A percentile compares a stretch with the other conserved stretches of the same genome.
Evolutionary conservation across 768 basidiomycete genomes (phyloP).

Genomic region (Phlebiopsis gigantea): DNA sequence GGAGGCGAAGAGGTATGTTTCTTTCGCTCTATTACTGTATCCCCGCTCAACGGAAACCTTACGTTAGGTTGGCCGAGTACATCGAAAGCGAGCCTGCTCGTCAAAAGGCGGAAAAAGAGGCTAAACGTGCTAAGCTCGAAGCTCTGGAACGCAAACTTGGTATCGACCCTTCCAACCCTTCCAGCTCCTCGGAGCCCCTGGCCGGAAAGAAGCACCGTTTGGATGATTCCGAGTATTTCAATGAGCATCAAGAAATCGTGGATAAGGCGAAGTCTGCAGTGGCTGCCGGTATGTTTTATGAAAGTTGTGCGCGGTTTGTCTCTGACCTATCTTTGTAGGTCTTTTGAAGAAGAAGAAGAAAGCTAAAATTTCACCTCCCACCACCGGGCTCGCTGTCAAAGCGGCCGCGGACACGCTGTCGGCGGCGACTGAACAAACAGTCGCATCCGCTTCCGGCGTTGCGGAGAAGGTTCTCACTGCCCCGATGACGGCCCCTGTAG

Average conservation of each 20-base stretch:
- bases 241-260: conserved; percentile 86
- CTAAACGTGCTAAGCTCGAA: conserved; percentile 78
- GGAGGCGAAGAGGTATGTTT: conserved; percentile 86
- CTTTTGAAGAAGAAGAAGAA: conserved; percentile 77
- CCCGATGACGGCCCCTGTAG: conserved; percentile 15
- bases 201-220: conserved; percentile 83
- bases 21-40: background rate
- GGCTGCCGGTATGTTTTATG: conserved; percentile 53
- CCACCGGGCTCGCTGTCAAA: background rate
- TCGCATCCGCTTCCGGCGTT: conserved; percentile 12
- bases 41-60: background rate
- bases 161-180: conserved; percentile 37
- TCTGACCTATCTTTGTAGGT: conserved; percentile 36
- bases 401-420: conserved; percentile 7
- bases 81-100: conserved; percentile 82
- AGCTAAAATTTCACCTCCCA: conserved; percentile 35
- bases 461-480: conserved; percentile 20
- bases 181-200: conserved; percentile 38
- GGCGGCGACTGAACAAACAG: conserved; percentile 10
- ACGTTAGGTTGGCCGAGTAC: conserved; percentile 69
- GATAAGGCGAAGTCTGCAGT: conserved; percentile 92
- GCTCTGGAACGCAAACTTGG: conserved; percentile 80
- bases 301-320: background rate
- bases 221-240: conserved; percentile 88
- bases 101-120: conserved; percentile 70